Conservation (phyloP, 805 yeast genomes). For the Crinitomyces ghanaensis region DNA sequence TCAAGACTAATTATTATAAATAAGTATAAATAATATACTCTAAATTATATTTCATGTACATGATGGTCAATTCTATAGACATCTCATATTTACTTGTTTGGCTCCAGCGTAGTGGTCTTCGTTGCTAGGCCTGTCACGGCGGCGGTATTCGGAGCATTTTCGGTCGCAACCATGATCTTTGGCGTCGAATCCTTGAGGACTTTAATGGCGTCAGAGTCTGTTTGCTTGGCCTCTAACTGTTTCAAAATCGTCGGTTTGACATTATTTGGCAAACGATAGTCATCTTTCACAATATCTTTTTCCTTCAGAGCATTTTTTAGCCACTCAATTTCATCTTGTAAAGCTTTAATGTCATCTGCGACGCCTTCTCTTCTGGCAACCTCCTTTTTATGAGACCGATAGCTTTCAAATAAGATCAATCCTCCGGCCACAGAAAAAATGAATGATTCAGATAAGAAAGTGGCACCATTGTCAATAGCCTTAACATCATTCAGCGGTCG, state of each 20-base stretch:
- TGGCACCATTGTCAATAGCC: conserved; percentile 78
- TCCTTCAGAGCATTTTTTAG: conserved; percentile 30
- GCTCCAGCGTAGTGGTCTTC: no score
- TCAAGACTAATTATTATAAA: conserved; percentile 58
- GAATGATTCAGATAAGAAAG: conserved; percentile 62
- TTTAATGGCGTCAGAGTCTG: neutral
- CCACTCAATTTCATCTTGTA: conserved; percentile 60
- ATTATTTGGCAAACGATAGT: conserved; percentile 38
- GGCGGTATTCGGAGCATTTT: no score
- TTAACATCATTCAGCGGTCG: conserved; percentile 72
- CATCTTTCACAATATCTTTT: conserved; percentile 32
- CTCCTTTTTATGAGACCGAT: conserved; percentile 56
- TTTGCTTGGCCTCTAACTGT: conserved; percentile 1
- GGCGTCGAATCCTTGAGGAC: no score
- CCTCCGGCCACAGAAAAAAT: conserved; percentile 74
- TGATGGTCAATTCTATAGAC: no score
- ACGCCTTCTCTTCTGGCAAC: conserved; percentile 48
- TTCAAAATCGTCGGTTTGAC: conserved; percentile 29
- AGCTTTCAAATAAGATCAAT: conserved; percentile 58
- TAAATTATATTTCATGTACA: no score
- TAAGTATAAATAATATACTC: no score
- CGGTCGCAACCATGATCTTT: no score
- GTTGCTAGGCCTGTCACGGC: no score
- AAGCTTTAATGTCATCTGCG: conserved; percentile 56
- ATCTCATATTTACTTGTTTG: no score